Evolutionary conservation across 345 rosid genomes (phyloP), one percentile per base, ranked within the genome.

Genomic region (Pelargonium nanum): DNA sequence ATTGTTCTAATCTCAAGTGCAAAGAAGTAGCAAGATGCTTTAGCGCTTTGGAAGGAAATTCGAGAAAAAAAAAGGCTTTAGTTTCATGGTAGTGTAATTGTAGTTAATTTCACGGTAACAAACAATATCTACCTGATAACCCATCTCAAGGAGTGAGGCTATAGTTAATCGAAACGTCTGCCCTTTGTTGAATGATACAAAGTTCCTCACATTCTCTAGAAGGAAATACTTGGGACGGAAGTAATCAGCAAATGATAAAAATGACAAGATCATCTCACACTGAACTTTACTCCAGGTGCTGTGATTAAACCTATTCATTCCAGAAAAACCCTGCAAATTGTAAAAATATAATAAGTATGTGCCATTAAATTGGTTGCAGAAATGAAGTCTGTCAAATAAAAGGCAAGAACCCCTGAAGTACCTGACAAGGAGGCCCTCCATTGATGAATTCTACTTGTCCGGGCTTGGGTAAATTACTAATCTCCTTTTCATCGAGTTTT

Each of bases 371-470:
- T 8, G 45, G 26, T 19, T 22, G 19, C 1, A 13, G 7, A 17
- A 24, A 6, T 23, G 13, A 20, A 48, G 26, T 26, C 25, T 22
- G 58, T 52, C 24, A 22, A 19, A 6, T 26, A 7, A 13, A 22
- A 44, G 21, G 19, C 25, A 20, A 24, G 20, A 57, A 44, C 22
- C 4, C 19, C 34, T 17, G 15, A 32, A 15, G 1, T 67, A 87
- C 96, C 85, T 92, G 98, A 67, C 98, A 92, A 25, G 98, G 96
- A 72, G 96, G 98, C 24, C 98, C 98, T 45, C 98, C 96, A 26
- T 78, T 86, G 73, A 92, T 92, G 69, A 92, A 92, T 59, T 92
- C 96, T 23, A 92, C 98, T 56, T 83, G 81, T 23, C 98, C 93
- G 12, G 84, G 84, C 52, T 55, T 22, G 1, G 84, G 84, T 59